These are phyloP conservation scores for Nicotiana tabacum DNA, from an alignment of 257 asterid genomes.

Conservation along the genomic window DNA sequence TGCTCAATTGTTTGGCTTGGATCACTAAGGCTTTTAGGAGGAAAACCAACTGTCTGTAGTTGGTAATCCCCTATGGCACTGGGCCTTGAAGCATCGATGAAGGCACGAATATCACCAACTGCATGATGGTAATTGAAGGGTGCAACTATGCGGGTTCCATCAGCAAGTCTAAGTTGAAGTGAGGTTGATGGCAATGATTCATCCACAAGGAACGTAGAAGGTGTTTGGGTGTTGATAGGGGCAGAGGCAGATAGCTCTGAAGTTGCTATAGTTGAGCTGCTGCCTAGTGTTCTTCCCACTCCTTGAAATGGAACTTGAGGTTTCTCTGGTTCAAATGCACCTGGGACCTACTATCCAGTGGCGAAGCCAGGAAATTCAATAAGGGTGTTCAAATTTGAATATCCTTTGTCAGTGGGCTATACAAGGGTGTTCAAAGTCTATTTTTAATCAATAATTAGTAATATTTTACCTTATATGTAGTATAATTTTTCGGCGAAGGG, in stretches of 20 bases:
- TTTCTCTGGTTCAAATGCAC: constrained; percentile 74
- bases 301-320: constrained; percentile 57
- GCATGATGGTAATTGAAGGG: constrained; percentile 86
- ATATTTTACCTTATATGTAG: too few relatives aligned
- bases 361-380: too few relatives aligned
- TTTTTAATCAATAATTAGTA: too few relatives aligned
- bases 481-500: too few relatives aligned
- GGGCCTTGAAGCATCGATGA: constrained; percentile 79
- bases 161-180: constrained; percentile 80
- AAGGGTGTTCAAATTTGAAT: too few relatives aligned
- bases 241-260: constrained; percentile 27
- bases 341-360: constrained; percentile 35
- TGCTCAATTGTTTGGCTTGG: constrained; percentile 69
- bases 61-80: constrained; percentile 50
- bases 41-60: constrained; percentile 64
- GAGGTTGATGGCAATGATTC: constrained; percentile 68
- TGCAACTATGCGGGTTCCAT: constrained; percentile 91
- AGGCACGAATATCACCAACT: constrained; percentile 52
- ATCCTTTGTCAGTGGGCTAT: too few relatives aligned
- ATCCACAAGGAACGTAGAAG: constrained; percentile 46
- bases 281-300: constrained; percentile 80
- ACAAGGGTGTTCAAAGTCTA: too few relatives aligned
- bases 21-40: constrained; percentile 70
- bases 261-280: constrained; percentile 37
- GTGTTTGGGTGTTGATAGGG: constrained; percentile 45